These are phyloP conservation scores for Cucurbita ficifolia DNA, from an alignment of 306 rosid genomes.

Conservation along the genomic window DNA sequence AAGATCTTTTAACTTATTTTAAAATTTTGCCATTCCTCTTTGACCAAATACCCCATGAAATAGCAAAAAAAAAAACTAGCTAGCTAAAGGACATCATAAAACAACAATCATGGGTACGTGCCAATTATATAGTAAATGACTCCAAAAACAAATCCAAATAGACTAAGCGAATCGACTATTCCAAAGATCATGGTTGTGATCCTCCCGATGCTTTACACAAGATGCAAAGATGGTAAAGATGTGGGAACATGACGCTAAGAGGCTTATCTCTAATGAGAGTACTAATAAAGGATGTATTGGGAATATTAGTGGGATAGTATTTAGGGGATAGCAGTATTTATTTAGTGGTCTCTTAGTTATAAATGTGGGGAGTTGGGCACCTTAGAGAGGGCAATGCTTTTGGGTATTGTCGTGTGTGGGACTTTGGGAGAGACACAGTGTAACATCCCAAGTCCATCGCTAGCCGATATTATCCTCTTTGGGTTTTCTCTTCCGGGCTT, in stretches of 20 bases:
- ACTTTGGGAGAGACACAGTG: background rate
- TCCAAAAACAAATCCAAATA: background rate
- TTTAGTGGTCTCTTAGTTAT: background rate
- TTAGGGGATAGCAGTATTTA: background rate
- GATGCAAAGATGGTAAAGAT: no score
- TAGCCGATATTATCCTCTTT: no score
- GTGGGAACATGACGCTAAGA: background rate
- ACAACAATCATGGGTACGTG: background rate
- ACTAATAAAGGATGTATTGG: background rate
- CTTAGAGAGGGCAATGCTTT: background rate
- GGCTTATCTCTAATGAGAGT: background rate
- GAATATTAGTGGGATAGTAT: background rate
- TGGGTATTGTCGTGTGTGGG: background rate
- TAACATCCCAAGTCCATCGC: no score
- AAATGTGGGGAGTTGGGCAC: background rate
- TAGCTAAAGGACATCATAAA: background rate
- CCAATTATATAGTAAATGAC: background rate
- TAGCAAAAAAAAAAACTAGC: background rate
- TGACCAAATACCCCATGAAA: background rate
- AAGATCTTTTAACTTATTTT: background rate
- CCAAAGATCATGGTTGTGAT: background rate
- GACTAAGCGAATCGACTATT: background rate
- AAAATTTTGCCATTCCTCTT: background rate
- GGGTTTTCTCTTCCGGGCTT: no score
- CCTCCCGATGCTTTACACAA: background rate